Base-by-base conservation (phyloP, 805 yeast species). In the Nakazawaea molendinolei region DNA sequence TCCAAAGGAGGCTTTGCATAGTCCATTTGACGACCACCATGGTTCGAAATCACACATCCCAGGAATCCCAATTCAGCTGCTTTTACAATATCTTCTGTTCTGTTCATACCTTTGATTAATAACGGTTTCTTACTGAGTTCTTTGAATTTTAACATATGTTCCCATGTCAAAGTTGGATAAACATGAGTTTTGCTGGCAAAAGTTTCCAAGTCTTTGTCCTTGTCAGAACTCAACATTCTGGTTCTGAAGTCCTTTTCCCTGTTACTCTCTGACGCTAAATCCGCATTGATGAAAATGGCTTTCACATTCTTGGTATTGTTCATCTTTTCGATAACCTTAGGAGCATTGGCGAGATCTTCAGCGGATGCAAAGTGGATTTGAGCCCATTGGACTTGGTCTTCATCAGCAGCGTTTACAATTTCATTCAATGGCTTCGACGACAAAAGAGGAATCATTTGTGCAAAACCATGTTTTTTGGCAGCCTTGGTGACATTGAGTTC, bases 211-310 rank as follows among this genome's bases (percentile, higher is more conserved):
- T 29, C 32, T 13, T 7, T 3, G 13, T 23, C 16, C n/a, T 18
- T 16, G n/a, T 18, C 23, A 6, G n/a, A n/a, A n/a, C n/a, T n/a
- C n/a, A 10, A 12, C 13, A 15, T 8, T 36, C 53, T 61, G 30
- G 55, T 52, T 27, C 65, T 48, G 66, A 62, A 58, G 39, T 62
- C 67, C 40, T 62, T 62, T 42, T 62, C 67, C 41, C 95, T 71
- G 42, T 87, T 71, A 12, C 95, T 95, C 22, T 82, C 63, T 42
- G 80, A 78, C 3, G 95, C 89, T 1, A 92, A 85, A 60, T 86
- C 95, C 5, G 84, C 89, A 3, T 95, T 85, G 44, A 86, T 75
- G 51, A 85, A 85, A 19, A 86, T 60, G 0, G 86, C 95, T 48
- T 76, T 79, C 43, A 82, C 69, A 8, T 44, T 30, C 36, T 66